Evolutionary conservation across 2,329 filamentous ascomycete genomes (phyloP).

Genomic region (Epichloe typhina): DNA sequence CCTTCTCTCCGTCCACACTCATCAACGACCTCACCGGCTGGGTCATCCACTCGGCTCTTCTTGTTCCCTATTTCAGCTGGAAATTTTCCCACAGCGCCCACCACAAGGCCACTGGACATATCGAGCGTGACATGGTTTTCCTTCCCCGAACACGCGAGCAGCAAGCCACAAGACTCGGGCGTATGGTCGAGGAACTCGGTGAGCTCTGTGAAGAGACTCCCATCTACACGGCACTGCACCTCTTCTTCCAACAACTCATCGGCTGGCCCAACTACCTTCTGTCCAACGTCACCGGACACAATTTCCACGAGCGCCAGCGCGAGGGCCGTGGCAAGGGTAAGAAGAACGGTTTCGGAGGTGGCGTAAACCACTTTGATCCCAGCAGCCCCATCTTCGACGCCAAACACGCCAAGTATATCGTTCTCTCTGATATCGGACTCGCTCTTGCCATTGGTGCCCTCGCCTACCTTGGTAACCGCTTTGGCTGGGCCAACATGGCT

Average conservation of each 20-base stretch:
- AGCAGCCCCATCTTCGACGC: constrained; percentile 80
- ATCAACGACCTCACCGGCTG: constrained; percentile 89
- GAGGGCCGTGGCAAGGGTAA: constrained; percentile 93
- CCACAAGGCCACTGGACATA: constrained; percentile 96
- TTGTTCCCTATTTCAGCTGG: constrained; percentile 98
- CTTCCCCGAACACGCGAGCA: constrained; percentile 81
- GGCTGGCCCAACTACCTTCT: constrained; percentile 91
- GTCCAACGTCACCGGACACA: constrained; percentile 90
- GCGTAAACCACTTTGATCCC: constrained; percentile 93
- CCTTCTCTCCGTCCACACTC: constrained; percentile 84
- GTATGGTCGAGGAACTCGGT: constrained; percentile 63
- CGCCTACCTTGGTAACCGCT: constrained; percentile 58
- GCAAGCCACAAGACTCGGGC: constrained; percentile 64
- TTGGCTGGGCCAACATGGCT: constrained; percentile 72
- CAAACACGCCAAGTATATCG: constrained; percentile 77
- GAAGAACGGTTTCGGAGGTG: constrained; percentile 65
- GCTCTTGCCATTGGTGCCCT: constrained; percentile 48
- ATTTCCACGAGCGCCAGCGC: constrained; percentile 78
- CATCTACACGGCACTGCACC: constrained; percentile 59
- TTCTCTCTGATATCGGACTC: constrained; percentile 76
- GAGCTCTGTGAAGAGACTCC: constrained; percentile 95
- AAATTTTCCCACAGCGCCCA: constrained; percentile 99
- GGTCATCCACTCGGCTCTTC: constrained; percentile 74
- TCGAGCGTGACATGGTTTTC: constrained; percentile 98
- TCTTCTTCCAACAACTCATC: constrained; percentile 74